Base-by-base conservation (phyloP, 108 stramenopile genomes). In the Cyclotella sp. region DNA sequence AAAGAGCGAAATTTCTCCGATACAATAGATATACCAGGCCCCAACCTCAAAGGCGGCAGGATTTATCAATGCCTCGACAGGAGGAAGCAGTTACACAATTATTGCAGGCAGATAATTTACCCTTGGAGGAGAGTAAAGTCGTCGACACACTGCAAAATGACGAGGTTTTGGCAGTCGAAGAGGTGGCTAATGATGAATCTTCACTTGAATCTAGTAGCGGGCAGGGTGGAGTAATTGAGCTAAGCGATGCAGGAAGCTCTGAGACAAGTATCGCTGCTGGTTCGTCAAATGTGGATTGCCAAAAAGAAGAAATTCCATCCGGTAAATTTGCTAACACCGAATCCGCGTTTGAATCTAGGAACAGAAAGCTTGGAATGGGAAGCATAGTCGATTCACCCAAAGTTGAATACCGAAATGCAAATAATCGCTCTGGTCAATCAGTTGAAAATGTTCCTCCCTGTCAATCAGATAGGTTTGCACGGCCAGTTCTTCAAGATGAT, bases 401-500 rank as follows among this genome's bases (percentile, higher is more conserved):
- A 34, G 34, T 13, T 12, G 60, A 39, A 39, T 61, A 30, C 3
- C 55, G n/a, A 49, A 22, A 55, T 3, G 24, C 6, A 7, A 22
- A 55, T 3, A 26, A n/a, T 21, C 29, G 34, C 15, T 61, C 60
- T 2, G 34, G 30, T 15, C 29, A 19, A 13, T n/a, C 15, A 16
- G 15, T n/a, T 49, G 47, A n/a, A n/a, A n/a, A 16, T 7, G 3
- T 1, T 3, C 18, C 47, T n/a, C n/a, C 47, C 3, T n/a, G 13
- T 61, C 60, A 61, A 1, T 57, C 55, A 26, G 55, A 57, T 30
- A 61, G 34, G 9, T 61, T 30, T 15, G 34, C 60, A n/a, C 12
- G n/a, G 34, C 0, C 60, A 15, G 60, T 34, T 34, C 8, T 39
- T 14, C 12, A 16, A 39, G 29, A 61, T 39, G 60, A 61, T 7